Base-by-base conservation (phyloP, 441 rosid species). In the Eutrema salsugineum region DNA sequence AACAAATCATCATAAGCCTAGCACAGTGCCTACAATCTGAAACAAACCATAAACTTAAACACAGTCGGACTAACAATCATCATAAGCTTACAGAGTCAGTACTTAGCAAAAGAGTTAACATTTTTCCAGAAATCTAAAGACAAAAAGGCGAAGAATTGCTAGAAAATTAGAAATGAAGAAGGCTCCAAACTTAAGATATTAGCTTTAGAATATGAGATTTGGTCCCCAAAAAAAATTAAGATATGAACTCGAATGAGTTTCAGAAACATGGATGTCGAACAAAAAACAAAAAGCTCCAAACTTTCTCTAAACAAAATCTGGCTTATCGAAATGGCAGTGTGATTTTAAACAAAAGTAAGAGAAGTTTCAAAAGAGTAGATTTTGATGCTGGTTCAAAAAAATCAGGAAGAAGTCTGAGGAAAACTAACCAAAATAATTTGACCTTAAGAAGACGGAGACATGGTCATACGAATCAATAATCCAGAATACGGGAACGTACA, bases 1-100 rank as follows among this genome's bases (percentile, higher is more conserved):
- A 19, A 36, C n/a, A 36, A 16, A 61, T 60, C 69, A 42, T 63
- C 57, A 33, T 24, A 63, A 12, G 35, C 28, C 3, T 40, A 48
- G 27, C 58, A 33, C 71, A 58, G 17, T 64, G 44, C 76, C 79
- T 38, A 39, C 42, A 65, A 47, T 51, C 63, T 74, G 63, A 68
- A 75, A 68, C 46, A 63, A 64, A 19, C 68, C 19, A 44, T 43
- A 11, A 68, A 55, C 14, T n/a, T 8, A 64, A 75, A 58, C 36
- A 32, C 35, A 24, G 8, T 44, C 42, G 8, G 24, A 47, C 14
- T 16, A 43, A 24, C 40, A 62, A 53, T 20, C 8, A 68, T 15
- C 59, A 36, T 22, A 5, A 55, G 47, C 42, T 49, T 50, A 48
- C 50, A 28, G 4, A 39, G 11, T 11, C 33, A 6, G n/a, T 28